These are phyloP conservation scores for Blumeria hordei DNA, from an alignment of 2,329 filamentous ascomycete genomes.

Conservation along the genomic window DNA sequence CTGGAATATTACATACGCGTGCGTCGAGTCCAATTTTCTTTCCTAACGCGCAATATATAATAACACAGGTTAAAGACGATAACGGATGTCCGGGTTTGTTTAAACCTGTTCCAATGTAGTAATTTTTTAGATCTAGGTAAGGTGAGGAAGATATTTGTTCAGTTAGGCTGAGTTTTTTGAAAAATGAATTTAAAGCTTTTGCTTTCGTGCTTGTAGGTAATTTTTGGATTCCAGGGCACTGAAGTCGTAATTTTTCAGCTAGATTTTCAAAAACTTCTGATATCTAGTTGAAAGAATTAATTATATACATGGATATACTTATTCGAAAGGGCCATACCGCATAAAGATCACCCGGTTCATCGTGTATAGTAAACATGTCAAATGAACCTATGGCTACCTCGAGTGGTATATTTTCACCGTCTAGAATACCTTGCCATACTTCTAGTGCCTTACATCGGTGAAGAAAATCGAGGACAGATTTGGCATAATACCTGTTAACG, in stretches of 20 bases:
- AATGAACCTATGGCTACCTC: slow-evolving; percentile 61
- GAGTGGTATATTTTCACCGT: slow-evolving; percentile 27
- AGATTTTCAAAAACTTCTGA: slow-evolving; percentile 39
- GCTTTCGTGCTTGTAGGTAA: slow-evolving; percentile 44
- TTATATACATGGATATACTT: not conserved
- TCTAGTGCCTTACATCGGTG: slow-evolving; percentile 59
- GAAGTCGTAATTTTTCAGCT: slow-evolving; percentile 27
- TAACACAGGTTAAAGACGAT: slow-evolving; percentile 63
- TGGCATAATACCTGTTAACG: slow-evolving; percentile 42
- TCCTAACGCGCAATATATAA: slow-evolving; percentile 67
- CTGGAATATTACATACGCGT: slow-evolving; percentile 57
- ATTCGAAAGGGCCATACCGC: slow-evolving; percentile 22
- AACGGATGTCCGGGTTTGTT: slow-evolving; percentile 50
- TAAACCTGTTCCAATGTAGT: slow-evolving; percentile 64
- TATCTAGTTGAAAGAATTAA: slow-evolving; percentile 23
- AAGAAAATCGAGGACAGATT: slow-evolving; percentile 50
- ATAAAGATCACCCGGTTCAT: slow-evolving; percentile 46
- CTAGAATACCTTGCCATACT: slow-evolving; percentile 32
- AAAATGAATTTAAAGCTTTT: slow-evolving; percentile 39
- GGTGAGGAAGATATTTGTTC: slow-evolving; percentile 41
- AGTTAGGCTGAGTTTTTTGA: slow-evolving; percentile 42
- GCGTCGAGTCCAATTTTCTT: slow-evolving; percentile 51
- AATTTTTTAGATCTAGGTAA: slow-evolving; percentile 66
- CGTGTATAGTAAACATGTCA: slow-evolving; percentile 68
- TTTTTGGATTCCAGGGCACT: slow-evolving; percentile 26